Conservation (phyloP, 495 filamentous ascomycete genomes). For the Hamigera avellanea region DNA sequence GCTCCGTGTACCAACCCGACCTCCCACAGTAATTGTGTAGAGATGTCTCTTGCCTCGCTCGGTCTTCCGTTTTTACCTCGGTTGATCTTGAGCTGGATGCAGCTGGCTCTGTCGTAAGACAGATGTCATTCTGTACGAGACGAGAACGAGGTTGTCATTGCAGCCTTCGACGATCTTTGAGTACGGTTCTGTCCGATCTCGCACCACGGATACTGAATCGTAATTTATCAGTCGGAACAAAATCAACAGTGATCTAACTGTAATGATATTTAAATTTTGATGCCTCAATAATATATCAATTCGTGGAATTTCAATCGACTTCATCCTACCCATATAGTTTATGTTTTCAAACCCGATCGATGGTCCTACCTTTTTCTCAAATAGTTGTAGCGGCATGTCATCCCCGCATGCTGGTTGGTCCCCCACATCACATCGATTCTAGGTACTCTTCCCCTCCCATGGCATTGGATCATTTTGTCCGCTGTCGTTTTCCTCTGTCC, state of each 20-base stretch:
- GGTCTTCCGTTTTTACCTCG: constrained; percentile 32
- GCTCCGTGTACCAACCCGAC: too few species aligned
- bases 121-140: constrained; percentile 29
- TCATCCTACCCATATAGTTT: not conserved
- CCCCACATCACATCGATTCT: too few species aligned
- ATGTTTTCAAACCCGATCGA: too few species aligned
- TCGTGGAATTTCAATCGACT: not conserved
- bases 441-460: too few species aligned
- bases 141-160: constrained; percentile 26
- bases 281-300: too few species aligned
- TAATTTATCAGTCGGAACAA: constrained; percentile 44
- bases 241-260: too few species aligned
- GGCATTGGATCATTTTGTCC: too few species aligned
- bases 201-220: constrained; percentile 28
- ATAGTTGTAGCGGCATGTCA: too few species aligned
- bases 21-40: not conserved
- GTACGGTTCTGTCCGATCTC: constrained; percentile 35
- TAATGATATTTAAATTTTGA: too few species aligned
- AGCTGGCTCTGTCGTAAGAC: constrained; percentile 7
- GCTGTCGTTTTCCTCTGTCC: too few species aligned
- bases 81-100: constrained; percentile 50
- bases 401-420: too few species aligned
- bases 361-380: too few species aligned
- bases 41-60: constrained; percentile 46
- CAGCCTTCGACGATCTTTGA: constrained; percentile 40